Conservation (phyloP, 2,329 filamentous ascomycete species). For the Claviceps sp. region DNA sequence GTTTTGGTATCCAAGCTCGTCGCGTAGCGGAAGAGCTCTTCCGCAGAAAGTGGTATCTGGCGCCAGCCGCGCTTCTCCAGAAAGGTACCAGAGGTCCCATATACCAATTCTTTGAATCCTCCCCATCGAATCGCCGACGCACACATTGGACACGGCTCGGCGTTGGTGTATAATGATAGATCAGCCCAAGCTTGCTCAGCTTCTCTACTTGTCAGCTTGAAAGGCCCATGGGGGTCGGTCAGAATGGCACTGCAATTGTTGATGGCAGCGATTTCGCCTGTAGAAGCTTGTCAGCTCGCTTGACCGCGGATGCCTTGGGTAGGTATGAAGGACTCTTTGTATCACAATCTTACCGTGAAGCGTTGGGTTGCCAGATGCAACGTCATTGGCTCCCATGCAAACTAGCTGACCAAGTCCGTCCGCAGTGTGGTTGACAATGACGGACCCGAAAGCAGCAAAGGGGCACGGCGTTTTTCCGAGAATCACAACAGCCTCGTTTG, state of each 20-base stretch:
- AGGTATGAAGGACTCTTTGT: not conserved
- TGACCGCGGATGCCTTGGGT: not conserved
- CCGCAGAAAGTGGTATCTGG: constrained; percentile 33
- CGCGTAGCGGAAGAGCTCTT: constrained; percentile 28
- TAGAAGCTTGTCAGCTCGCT: not conserved
- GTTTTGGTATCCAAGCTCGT: constrained; percentile 25
- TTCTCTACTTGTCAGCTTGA: constrained; percentile 26
- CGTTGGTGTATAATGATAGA: constrained; percentile 43
- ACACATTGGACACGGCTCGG: constrained; percentile 45
- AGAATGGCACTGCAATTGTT: constrained; percentile 37
- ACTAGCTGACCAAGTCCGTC: constrained; percentile 29
- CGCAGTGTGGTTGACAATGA: constrained; percentile 41
- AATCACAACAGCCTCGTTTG: constrained; percentile 30
- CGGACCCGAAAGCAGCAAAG: constrained; percentile 38
- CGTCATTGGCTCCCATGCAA: constrained; percentile 37
- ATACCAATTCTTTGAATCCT: constrained; percentile 41
- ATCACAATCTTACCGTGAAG: constrained; percentile 28
- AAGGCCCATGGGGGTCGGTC: constrained; percentile 29
- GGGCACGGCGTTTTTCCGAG: constrained; percentile 28
- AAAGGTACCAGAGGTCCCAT: constrained; percentile 34
- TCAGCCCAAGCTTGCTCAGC: constrained; percentile 30
- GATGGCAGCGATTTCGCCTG: constrained; percentile 40
- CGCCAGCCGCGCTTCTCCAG: constrained; percentile 34
- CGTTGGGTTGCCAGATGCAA: constrained; percentile 34
- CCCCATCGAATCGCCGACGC: constrained; percentile 42